Conservation (phyloP, 148 eudicot species). For the Spergularia marina region DNA sequence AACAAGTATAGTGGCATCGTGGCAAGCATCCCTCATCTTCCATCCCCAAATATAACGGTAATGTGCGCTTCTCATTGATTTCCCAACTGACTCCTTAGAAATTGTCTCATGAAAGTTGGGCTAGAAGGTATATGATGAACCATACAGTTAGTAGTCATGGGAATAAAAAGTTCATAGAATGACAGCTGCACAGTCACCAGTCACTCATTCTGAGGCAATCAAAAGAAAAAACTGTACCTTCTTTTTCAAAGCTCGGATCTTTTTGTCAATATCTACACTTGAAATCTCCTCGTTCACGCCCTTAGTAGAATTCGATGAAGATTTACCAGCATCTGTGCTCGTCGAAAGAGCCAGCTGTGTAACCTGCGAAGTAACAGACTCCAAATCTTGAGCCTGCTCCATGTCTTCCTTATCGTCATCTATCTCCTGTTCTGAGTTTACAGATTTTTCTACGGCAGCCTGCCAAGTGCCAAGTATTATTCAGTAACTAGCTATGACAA, state of each 20-base stretch:
- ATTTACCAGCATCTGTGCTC: constrained; percentile 26
- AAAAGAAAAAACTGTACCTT: constrained; percentile 46
- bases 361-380: constrained; percentile 58
- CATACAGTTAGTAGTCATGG: too few species aligned
- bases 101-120: too few species aligned
- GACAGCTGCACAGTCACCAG: neutral
- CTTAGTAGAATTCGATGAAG: constrained; percentile 40
- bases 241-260: constrained; percentile 83
- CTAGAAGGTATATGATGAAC: too few species aligned
- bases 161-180: neutral
- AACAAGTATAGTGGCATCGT: too few species aligned
- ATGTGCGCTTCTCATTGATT: too few species aligned
- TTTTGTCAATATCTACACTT: constrained; percentile 69
- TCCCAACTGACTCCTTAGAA: too few species aligned
- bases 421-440: constrained; percentile 36
- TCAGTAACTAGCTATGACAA: neutral
- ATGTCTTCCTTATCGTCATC: constrained; percentile 43
- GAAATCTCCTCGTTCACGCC: constrained; percentile 36
- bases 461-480: constrained; percentile 27
- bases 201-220: neutral
- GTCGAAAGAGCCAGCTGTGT: constrained; percentile 51
- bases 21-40: too few species aligned
- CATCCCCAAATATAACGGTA: too few species aligned
- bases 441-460: constrained; percentile 60
- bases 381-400: constrained; percentile 40